A percentile compares a stretch with the other conserved stretches of the same genome.
Evolutionary conservation across 805 yeast species (phyloP).

Genomic region (Ogataea polymorpha): DNA sequence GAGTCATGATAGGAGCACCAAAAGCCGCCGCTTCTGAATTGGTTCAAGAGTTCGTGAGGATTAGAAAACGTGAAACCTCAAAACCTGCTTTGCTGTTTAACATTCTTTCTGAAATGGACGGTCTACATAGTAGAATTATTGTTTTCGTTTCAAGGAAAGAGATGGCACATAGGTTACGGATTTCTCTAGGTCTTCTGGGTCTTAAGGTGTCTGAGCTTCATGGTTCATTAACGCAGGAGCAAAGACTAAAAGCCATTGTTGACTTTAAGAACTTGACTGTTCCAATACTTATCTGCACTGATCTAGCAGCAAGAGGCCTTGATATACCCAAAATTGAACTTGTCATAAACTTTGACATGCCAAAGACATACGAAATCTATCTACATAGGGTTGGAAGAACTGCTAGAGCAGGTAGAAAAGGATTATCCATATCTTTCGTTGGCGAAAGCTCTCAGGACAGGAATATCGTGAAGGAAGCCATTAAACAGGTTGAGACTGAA

Average conservation of each 20-base stretch:
- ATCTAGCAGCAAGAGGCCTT: slow-evolving; percentile 97
- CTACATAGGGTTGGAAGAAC: slow-evolving; percentile 98
- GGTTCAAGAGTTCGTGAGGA: slow-evolving; percentile 90
- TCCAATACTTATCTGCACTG: slow-evolving; percentile 91
- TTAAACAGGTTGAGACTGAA: slow-evolving; percentile 58
- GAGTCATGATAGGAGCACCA: slow-evolving; percentile 96
- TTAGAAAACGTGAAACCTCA: slow-evolving; percentile 80
- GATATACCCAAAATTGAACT: slow-evolving; percentile 97
- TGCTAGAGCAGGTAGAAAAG: slow-evolving; percentile 98
- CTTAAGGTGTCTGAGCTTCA: slow-evolving; percentile 76
- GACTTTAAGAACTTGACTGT: slow-evolving; percentile 79
- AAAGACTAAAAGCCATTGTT: slow-evolving; percentile 80
- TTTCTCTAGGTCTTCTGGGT: slow-evolving; percentile 71
- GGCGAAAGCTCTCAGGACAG: slow-evolving; percentile 90
- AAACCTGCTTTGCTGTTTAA: slow-evolving; percentile 82
- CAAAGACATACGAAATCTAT: slow-evolving; percentile 85
- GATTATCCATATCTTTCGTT: slow-evolving; percentile 88
- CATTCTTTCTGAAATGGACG: slow-evolving; percentile 64
- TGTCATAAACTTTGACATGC: slow-evolving; percentile 95
- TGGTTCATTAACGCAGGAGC: slow-evolving; percentile 86
- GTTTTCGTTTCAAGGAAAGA: slow-evolving; percentile 92
- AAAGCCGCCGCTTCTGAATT: slow-evolving; percentile 90
- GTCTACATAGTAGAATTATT: slow-evolving; percentile 68
- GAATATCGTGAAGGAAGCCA: slow-evolving; percentile 84
- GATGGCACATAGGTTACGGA: slow-evolving; percentile 81